Evolutionary conservation across 1,139 yeast species (phyloP), one percentile per base, ranked within the genome.

Genomic region (Martiniozyma asiatica): DNA sequence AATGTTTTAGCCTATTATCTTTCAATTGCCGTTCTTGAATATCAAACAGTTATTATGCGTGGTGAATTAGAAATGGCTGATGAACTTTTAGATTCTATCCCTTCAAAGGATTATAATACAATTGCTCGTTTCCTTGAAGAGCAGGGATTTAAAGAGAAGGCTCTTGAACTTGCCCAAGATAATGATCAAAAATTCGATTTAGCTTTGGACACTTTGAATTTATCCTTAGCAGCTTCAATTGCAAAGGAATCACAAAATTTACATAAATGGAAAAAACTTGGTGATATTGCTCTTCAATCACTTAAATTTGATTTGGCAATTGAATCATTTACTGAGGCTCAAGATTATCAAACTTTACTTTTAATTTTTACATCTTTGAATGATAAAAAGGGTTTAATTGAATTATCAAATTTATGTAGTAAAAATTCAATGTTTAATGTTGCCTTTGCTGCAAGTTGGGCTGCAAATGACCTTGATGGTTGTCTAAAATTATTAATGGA

Each of bases 361-460:
- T 68, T 89, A 42, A 58, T 92, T 43, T 76, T 85, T 54, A 77
- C 95, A 6, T 79, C 95, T 8, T 68, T 89, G 30, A 87, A 84
- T 48, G 66, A 82, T 51, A 63, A 61, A 44, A 55, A 58, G 9
- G 77, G 73, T 29, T 67, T 89, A 41, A 53, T 59, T 20, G 59
- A 63, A 36, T 61, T 81, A 34, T 94, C 92, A 5, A 60, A 62
- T 32, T 58, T 59, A 32, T 87, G 94, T 32, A 73, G 68, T 45
- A 58, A 56, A 14, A 65, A 62, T 27, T 96, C 96, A 30, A 78
- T 78, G 53, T 82, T 75, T 56, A 89, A 89, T 52, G 65, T 89
- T 39, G 95, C 98, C 24, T 89, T 87, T 64, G 85, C 81, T 53
- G 79, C 95, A 14, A 73, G 76, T 56, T 89, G 97, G 97, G 63